A percentile compares a stretch with the other conserved stretches of the same genome.
Conservation (phyloP, 345 rosid species). For the Hypericum perforatum region DNA sequence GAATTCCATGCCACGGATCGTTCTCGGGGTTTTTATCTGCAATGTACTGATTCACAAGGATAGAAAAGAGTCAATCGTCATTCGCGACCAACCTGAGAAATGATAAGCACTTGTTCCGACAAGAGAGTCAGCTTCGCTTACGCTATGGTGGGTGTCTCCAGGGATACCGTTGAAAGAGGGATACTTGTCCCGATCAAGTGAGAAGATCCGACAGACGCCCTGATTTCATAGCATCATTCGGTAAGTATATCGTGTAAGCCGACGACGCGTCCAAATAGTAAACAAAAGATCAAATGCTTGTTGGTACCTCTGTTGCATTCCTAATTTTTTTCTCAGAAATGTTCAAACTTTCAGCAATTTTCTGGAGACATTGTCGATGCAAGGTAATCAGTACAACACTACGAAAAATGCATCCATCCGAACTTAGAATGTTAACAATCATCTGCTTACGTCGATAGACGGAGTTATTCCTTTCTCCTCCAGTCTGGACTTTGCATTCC, state of each 20-base stretch:
- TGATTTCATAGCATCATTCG: slow-evolving; percentile 16
- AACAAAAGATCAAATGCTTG: not conserved
- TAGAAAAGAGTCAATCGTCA: slow-evolving; percentile 10
- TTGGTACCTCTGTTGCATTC: slow-evolving; percentile 83
- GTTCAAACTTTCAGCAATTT: slow-evolving; percentile 73
- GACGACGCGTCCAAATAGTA: not conserved
- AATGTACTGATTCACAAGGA: slow-evolving; percentile 51
- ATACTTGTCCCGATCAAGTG: slow-evolving; percentile 85
- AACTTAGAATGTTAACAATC: not conserved
- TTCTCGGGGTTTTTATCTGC: slow-evolving; percentile 67
- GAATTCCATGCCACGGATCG: slow-evolving; percentile 80
- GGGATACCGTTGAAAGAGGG: slow-evolving; percentile 84
- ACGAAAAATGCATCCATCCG: not conserved
- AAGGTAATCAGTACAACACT: not conserved
- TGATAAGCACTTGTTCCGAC: not conserved
- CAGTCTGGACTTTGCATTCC: slow-evolving; percentile 78
- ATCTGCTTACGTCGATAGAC: slow-evolving; percentile 66
- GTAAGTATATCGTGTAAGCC: slow-evolving; percentile 3
- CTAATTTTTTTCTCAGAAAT: slow-evolving; percentile 88
- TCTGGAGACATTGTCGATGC: slow-evolving; percentile 35
- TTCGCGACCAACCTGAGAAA: too few species aligned
- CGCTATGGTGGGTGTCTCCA: slow-evolving; percentile 87
- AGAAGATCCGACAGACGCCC: slow-evolving; percentile 74
- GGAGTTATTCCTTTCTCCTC: slow-evolving; percentile 82
- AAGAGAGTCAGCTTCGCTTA: slow-evolving; percentile 24